phyloP scores from a whole-genome alignment of 2,329 filamentous ascomycete genomes.

The Alternaria viburni region DNA sequence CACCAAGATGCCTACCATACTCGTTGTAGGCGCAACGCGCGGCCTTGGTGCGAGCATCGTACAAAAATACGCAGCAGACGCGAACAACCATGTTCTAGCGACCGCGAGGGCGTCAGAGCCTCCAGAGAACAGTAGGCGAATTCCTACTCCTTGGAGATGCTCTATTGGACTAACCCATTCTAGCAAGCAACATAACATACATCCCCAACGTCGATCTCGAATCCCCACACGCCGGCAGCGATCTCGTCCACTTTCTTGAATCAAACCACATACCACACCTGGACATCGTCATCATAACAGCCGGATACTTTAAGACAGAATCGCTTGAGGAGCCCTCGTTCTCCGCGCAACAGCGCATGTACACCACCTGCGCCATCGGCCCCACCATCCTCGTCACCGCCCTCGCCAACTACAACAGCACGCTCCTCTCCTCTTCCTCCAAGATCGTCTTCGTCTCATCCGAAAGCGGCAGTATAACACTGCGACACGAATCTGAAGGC shows the following conservation, averaged over 20 bases:
- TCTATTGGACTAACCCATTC: not conserved
- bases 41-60: slow-evolving; percentile 69
- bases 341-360: slow-evolving; percentile 72
- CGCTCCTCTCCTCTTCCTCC: slow-evolving; percentile 35
- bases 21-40: slow-evolving; percentile 72
- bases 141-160: fast-evolving
- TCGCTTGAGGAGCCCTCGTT: slow-evolving; percentile 69
- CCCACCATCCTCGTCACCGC: slow-evolving; percentile 71
- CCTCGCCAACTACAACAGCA: slow-evolving; percentile 58
- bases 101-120: slow-evolving; percentile 60
- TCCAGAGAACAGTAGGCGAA: slow-evolving; percentile 46
- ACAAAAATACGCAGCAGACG: slow-evolving; percentile 60
- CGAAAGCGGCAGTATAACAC: slow-evolving; percentile 71
- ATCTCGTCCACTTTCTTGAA: slow-evolving; percentile 57
- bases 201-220: slow-evolving; percentile 64
- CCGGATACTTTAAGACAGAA: slow-evolving; percentile 73
- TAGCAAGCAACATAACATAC: slow-evolving; percentile 59
- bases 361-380: slow-evolving; percentile 69
- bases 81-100: slow-evolving; percentile 61
- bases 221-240: slow-evolving; percentile 27
- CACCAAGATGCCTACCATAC: slow-evolving; percentile 51
- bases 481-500: slow-evolving; percentile 72
- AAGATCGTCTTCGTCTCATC: slow-evolving; percentile 76
- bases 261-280: slow-evolving; percentile 50
- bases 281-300: slow-evolving; percentile 66